Percentiles rank a stretch among this genome's conserved stretches.
Evolutionary conservation across 2,329 filamentous ascomycete genomes (phyloP).

Genomic region (Fusarium graminum): DNA sequence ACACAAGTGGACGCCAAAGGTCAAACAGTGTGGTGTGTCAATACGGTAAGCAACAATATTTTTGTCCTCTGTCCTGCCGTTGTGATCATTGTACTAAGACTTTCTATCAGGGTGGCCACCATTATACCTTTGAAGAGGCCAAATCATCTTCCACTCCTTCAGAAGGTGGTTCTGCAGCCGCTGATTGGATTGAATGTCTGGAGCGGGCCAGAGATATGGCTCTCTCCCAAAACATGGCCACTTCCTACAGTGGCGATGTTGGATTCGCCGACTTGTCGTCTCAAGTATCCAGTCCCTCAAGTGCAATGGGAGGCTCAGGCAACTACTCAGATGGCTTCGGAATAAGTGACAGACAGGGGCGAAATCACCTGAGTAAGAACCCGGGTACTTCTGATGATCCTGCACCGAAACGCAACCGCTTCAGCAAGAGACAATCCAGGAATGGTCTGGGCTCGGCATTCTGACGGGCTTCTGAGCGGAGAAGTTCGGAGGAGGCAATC

Average conservation of each 20-base stretch:
- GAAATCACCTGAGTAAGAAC: conserved; percentile 71
- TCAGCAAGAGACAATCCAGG: conserved; percentile 94
- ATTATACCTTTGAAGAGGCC: conserved; percentile 93
- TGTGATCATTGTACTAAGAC: background rate
- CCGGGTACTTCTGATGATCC: conserved; percentile 68
- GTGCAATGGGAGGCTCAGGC: conserved; percentile 74
- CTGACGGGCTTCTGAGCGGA: conserved; percentile 55
- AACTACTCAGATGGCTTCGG: conserved; percentile 65
- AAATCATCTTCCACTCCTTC: conserved; percentile 71
- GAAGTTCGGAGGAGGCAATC: conserved; percentile 26
- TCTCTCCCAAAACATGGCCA: conserved; percentile 75
- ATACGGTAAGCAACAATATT: conserved; percentile 78
- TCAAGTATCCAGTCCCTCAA: conserved; percentile 80
- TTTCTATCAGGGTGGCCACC: conserved; percentile 79
- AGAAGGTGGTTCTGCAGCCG: conserved; percentile 76
- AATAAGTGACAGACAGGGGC: conserved; percentile 65
- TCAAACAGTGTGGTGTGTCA: conserved; percentile 87
- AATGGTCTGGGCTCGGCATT: conserved; percentile 93
- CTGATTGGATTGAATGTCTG: conserved; percentile 93
- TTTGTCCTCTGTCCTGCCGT: background rate
- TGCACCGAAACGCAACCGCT: conserved; percentile 71
- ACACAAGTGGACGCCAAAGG: conserved; percentile 89
- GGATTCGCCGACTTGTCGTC: conserved; percentile 77
- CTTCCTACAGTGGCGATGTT: conserved; percentile 75
- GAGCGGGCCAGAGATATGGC: conserved; percentile 90